phyloP scores from a whole-genome alignment of 2,329 filamentous ascomycete genomes.

The Fusarium musae region DNA sequence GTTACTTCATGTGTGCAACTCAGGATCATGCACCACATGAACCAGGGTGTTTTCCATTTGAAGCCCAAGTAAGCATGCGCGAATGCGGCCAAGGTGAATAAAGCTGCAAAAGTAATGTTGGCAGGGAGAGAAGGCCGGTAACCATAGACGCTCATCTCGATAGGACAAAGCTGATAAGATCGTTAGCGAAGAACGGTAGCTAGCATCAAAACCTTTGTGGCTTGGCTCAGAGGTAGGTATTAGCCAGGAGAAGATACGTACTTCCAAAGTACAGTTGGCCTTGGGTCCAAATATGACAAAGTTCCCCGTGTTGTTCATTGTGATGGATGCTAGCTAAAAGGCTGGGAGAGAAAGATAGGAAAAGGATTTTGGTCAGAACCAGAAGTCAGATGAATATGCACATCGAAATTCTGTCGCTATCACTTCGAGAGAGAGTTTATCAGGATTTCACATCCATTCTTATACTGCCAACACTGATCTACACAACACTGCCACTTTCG shows the following conservation, averaged over 20 bases:
- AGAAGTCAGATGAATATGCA: too few relatives aligned
- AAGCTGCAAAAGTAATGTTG: slow-evolving; percentile 52
- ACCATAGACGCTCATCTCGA: slow-evolving; percentile 54
- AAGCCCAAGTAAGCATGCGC: slow-evolving; percentile 53
- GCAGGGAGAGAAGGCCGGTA: slow-evolving; percentile 56
- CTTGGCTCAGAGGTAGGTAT: not conserved
- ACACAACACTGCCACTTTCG: slow-evolving; percentile 9
- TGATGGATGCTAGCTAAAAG: not conserved
- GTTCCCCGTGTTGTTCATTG: not conserved
- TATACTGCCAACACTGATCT: not conserved
- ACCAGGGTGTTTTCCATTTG: slow-evolving; percentile 53
- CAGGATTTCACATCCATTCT: not conserved
- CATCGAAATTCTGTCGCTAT: too few relatives aligned
- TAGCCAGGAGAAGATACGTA: not conserved
- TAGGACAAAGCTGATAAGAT: slow-evolving; percentile 15
- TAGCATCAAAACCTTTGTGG: not conserved
- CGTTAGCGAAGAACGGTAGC: not conserved
- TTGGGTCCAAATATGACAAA: slow-evolving; percentile 26
- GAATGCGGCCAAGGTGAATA: slow-evolving; percentile 57
- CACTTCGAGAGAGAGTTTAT: not conserved
- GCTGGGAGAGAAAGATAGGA: not conserved
- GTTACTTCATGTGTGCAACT: slow-evolving; percentile 66
- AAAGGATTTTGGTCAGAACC: rapidly evolving
- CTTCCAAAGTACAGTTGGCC: slow-evolving; percentile 33
- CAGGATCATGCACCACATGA: slow-evolving; percentile 57